Percentiles rank a stretch among this genome's conserved stretches.
Conservation (phyloP, 352 stramenopile species). For the Pythium diclinum region DNA sequence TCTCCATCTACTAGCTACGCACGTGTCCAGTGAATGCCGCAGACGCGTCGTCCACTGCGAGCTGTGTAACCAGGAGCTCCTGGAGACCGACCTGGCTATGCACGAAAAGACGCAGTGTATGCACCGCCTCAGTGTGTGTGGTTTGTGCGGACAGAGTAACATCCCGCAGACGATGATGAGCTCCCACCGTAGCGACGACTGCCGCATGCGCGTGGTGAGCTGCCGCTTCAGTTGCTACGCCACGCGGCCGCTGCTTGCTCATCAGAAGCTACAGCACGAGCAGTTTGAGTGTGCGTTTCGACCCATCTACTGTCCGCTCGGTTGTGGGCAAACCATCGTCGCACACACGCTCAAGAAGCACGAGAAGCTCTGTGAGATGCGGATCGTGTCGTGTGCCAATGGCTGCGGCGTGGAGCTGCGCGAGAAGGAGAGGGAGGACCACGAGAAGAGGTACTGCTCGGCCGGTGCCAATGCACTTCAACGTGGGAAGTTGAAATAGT, state of each 20-base stretch:
- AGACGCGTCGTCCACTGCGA: constrained; percentile 40
- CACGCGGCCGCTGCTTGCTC: constrained; percentile 41
- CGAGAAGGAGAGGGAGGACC: constrained; percentile 49
- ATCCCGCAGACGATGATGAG: constrained; percentile 33
- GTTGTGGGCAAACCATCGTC: constrained; percentile 49
- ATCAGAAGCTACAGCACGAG: constrained; percentile 60
- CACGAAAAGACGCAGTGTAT: constrained; percentile 39
- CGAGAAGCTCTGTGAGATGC: constrained; percentile 56
- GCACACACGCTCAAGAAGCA: constrained; percentile 51
- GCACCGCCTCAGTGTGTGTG: constrained; percentile 48
- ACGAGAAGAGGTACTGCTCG: constrained; percentile 45
- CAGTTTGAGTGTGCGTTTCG: constrained; percentile 55
- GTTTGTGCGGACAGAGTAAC: constrained; percentile 45
- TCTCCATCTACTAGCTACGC: constrained; percentile 38
- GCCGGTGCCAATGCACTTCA: constrained; percentile 12
- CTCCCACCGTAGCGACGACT: constrained; percentile 44
- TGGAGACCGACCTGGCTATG: constrained; percentile 32
- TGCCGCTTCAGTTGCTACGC: constrained; percentile 52
- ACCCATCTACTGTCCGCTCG: constrained; percentile 62
- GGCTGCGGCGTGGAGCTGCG: constrained; percentile 64
- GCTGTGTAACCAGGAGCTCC: constrained; percentile 34
- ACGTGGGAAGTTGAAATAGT: constrained; percentile 5
- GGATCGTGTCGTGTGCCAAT: constrained; percentile 46
- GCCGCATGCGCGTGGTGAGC: constrained; percentile 55
- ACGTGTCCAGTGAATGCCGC: constrained; percentile 39